These are phyloP conservation scores for Stipa capillata DNA, from an alignment of 176 grass and related monocot species.

Conservation along the genomic window DNA sequence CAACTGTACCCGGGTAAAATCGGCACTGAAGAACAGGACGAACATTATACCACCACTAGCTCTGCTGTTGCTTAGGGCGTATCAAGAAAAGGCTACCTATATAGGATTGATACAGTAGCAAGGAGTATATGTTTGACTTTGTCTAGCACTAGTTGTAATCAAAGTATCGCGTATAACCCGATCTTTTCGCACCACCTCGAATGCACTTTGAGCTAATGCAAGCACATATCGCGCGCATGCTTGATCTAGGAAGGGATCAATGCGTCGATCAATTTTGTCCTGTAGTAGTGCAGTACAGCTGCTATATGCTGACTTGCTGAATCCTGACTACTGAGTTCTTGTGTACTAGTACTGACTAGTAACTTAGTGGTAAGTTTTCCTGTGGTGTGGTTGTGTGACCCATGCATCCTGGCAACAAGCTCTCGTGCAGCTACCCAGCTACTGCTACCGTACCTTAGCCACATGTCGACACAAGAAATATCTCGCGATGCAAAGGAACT, in stretches of 20 bases:
- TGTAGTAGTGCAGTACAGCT: neutral
- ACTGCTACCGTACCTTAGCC: neutral
- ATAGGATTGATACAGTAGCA: neutral
- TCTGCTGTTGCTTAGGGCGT: conserved; percentile 20
- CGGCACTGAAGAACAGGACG: neutral
- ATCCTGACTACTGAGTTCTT: too few relatives aligned
- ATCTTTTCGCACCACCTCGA: neutral
- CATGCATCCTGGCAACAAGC: neutral
- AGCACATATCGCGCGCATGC: neutral
- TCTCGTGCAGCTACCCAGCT: neutral
- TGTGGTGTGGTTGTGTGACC: neutral
- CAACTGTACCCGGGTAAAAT: conserved; percentile 12
- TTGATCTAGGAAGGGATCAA: neutral
- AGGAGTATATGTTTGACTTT: neutral
- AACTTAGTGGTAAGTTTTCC: too few relatives aligned
- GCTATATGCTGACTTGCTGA: too few relatives aligned
- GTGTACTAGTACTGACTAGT: too few relatives aligned
- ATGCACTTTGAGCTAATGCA: neutral
- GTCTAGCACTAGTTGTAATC: neutral
- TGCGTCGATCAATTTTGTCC: neutral
- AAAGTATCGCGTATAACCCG: neutral
- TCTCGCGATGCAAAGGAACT: neutral
- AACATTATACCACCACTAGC: neutral
- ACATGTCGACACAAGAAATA: neutral
- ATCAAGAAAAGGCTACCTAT: conserved; percentile 16